Evolutionary conservation across 768 basidiomycete genomes (phyloP).

Genomic region (Phlegmacium glaucopus): DNA sequence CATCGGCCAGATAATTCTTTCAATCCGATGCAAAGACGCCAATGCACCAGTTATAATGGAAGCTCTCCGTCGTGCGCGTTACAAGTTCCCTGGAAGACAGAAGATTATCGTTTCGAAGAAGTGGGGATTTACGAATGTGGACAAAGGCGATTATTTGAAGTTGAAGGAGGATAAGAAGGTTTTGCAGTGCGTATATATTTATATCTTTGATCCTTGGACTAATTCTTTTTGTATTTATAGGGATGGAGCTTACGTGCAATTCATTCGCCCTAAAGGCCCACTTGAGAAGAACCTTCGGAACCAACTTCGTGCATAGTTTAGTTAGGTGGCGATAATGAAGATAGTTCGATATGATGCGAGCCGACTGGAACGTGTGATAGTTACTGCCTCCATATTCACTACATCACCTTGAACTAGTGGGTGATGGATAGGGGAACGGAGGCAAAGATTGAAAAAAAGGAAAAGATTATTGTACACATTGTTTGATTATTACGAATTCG

Average conservation of each 20-base stretch:
- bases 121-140: slow-evolving; percentile 98
- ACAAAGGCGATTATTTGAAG: slow-evolving; percentile 82
- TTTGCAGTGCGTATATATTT: slow-evolving; percentile 60
- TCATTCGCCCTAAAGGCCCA: slow-evolving; percentile 84
- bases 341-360: not conserved
- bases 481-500: slow-evolving; percentile 5
- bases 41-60: slow-evolving; percentile 91
- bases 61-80: slow-evolving; percentile 94
- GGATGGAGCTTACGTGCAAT: slow-evolving; percentile 95
- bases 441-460: slow-evolving; percentile 73
- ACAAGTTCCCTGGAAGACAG: slow-evolving; percentile 99
- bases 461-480: slow-evolving; percentile 10
- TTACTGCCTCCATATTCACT: slow-evolving; percentile 66
- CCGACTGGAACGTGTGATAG: not conserved
- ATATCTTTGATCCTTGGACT: slow-evolving; percentile 3
- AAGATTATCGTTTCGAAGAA: slow-evolving; percentile 97
- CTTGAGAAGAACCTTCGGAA: slow-evolving; percentile 83
- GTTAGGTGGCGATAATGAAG: slow-evolving; percentile 8
- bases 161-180: slow-evolving; percentile 91
- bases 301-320: slow-evolving; percentile 72
- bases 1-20: slow-evolving; percentile 92
- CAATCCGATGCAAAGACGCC: slow-evolving; percentile 85
- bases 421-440: slow-evolving; percentile 78
- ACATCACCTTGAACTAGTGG: slow-evolving; percentile 54
- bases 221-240: slow-evolving; percentile 28